Conservation (phyloP, 768 basidiomycete species). For the Boletus rubroflammeus region DNA sequence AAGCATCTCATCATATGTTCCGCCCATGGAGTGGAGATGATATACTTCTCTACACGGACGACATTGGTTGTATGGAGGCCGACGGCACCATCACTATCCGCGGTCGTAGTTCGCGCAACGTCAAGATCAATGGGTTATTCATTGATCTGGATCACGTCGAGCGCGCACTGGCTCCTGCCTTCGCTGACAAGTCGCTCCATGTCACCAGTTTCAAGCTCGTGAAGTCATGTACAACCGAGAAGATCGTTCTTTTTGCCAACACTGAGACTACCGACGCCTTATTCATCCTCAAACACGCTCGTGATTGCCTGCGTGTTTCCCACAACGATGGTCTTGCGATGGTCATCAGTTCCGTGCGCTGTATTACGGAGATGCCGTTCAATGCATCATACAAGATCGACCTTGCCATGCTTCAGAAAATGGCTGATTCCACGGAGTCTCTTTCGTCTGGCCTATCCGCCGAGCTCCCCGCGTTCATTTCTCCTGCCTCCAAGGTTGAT, state of each 20-base stretch:
- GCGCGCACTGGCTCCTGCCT: conserved; percentile 24
- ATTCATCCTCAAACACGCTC: conserved; percentile 22
- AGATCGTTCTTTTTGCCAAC: conserved; percentile 27
- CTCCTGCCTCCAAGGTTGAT: conserved; percentile 10
- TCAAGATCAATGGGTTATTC: conserved; percentile 30
- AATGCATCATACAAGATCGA: conserved; percentile 32
- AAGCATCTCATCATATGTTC: conserved; percentile 29
- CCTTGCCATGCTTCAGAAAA: conserved; percentile 25
- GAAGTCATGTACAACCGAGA: conserved; percentile 23
- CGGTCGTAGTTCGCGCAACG: conserved; percentile 29
- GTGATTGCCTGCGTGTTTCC: conserved; percentile 18
- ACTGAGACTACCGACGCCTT: conserved; percentile 16
- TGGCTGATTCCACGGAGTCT: conserved; percentile 16
- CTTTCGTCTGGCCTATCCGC: conserved; percentile 18
- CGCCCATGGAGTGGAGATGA: conserved; percentile 22
- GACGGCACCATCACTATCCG: conserved; percentile 28
- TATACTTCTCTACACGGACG: conserved; percentile 29
- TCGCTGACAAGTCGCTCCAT: conserved; percentile 15
- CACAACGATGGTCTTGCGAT: conserved; percentile 19
- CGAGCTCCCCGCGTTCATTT: conserved; percentile 1
- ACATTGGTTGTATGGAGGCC: conserved; percentile 26
- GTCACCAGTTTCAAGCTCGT: conserved; percentile 28
- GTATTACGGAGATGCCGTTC: conserved; percentile 28
- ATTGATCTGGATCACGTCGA: conserved; percentile 29
- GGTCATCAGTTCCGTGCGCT: conserved; percentile 24